phyloP scores from a whole-genome alignment of 1,139 yeast genomes.

The Yamadazyma epiphylla region DNA sequence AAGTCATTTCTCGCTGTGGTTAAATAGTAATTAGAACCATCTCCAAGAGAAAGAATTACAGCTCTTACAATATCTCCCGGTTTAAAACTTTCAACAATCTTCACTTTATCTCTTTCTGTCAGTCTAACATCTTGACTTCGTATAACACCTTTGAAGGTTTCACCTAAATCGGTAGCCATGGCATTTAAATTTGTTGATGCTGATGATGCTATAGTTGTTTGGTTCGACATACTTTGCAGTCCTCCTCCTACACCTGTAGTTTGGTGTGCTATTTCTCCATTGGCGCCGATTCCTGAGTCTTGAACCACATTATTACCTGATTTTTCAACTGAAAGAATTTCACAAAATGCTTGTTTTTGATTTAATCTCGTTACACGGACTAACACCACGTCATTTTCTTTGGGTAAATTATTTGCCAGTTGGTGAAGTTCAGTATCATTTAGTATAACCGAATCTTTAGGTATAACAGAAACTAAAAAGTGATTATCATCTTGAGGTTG shows the following conservation, averaged over 20 bases:
- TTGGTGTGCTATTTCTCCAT: conserved; percentile 46
- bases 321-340: conserved; percentile 76
- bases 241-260: conserved; percentile 52
- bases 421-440: neutral
- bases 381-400: conserved; percentile 79
- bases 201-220: conserved; percentile 44
- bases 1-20: conserved; percentile 87
- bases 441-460: conserved; percentile 20
- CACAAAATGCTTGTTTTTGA: conserved; percentile 73
- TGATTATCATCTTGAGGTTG: conserved; percentile 10
- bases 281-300: conserved; percentile 67
- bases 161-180: conserved; percentile 70
- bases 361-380: conserved; percentile 69
- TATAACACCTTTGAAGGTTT: conserved; percentile 85
- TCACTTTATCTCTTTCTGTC: conserved; percentile 86
- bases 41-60: conserved; percentile 79
- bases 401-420: conserved; percentile 59
- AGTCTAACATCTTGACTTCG: conserved; percentile 86
- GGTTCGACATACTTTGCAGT: conserved; percentile 39
- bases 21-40: conserved; percentile 85
- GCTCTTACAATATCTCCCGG: conserved; percentile 94
- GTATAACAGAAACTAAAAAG: conserved; percentile 28
- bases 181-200: conserved; percentile 32
- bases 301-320: conserved; percentile 47
- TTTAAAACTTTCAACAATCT: conserved; percentile 70